Percentiles rank a stretch among this genome's conserved stretches.
Conservation (phyloP, 495 filamentous ascomycete genomes). For the Hypoxylon trugodes region DNA sequence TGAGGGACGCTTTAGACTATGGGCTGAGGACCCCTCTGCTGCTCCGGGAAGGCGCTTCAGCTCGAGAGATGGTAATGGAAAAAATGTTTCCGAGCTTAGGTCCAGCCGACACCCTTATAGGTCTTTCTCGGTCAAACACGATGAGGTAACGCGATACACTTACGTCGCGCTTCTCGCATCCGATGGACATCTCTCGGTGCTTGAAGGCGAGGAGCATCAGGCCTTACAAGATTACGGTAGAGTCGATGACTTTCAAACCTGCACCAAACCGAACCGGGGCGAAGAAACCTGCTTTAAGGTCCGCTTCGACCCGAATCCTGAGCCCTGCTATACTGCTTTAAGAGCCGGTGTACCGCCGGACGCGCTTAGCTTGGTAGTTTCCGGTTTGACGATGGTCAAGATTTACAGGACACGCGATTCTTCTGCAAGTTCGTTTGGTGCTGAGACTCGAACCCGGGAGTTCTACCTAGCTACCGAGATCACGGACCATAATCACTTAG, state of each 20-base stretch:
- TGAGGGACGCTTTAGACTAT: constrained; percentile 87
- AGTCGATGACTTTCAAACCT: constrained; percentile 74
- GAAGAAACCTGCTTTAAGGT: constrained; percentile 89
- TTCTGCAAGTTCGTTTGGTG: constrained; percentile 60
- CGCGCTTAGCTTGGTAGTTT: constrained; percentile 79
- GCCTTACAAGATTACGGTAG: constrained; percentile 77
- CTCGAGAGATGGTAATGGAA: constrained; percentile 43
- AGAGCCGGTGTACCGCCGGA: constrained; percentile 78
- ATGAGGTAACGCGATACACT: constrained; percentile 69
- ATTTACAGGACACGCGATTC: constrained; percentile 77
- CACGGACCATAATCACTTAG: constrained; percentile 71
- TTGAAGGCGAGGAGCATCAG: constrained; percentile 88
- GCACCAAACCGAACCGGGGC: constrained; percentile 65
- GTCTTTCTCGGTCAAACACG: constrained; percentile 82
- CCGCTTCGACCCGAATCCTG: constrained; percentile 82
- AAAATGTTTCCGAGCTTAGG: constrained; percentile 56
- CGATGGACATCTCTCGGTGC: constrained; percentile 79
- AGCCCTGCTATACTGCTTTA: constrained; percentile 78
- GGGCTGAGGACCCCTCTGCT: constrained; percentile 85
- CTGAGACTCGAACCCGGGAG: constrained; percentile 60
- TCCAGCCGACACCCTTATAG: constrained; percentile 59
- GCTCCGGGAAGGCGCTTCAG: constrained; percentile 81
- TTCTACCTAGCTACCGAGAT: constrained; percentile 86
- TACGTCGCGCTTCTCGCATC: constrained; percentile 85
- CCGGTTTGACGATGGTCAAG: constrained; percentile 79